Conservation (phyloP, 2,329 filamentous ascomycete genomes). For the Fusarium illudens region DNA sequence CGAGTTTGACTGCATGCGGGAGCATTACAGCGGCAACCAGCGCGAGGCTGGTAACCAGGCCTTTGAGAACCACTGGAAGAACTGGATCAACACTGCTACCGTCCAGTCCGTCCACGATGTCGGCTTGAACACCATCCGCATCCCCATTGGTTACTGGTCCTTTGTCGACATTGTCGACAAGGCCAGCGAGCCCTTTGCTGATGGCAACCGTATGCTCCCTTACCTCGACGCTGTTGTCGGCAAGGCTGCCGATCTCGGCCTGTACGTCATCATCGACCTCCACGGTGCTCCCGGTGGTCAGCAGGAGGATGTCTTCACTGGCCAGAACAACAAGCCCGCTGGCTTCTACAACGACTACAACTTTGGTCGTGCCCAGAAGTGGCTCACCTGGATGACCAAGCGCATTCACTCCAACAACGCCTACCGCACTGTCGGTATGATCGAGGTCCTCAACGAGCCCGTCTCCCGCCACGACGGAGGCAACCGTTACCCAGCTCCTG, state of each 20-base stretch:
- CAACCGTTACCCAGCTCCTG: constrained; percentile 23
- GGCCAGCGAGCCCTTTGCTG: constrained; percentile 25
- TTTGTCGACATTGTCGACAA: constrained; percentile 26
- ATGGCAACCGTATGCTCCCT: constrained; percentile 24
- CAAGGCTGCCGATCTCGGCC: constrained; percentile 23
- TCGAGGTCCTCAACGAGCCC: constrained; percentile 30
- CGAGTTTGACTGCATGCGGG: constrained; percentile 30
- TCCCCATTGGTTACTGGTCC: constrained; percentile 34
- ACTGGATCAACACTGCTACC: constrained; percentile 28
- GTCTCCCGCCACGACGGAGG: constrained; percentile 17
- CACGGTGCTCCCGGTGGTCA: constrained; percentile 29
- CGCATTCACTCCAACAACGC: constrained; percentile 24
- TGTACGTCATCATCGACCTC: constrained; percentile 33
- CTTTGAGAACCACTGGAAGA: constrained; percentile 26
- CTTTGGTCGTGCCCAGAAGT: constrained; percentile 29
- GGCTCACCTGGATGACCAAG: constrained; percentile 30
- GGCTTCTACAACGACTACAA: constrained; percentile 29
- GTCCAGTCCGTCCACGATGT: constrained; percentile 33
- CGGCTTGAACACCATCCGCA: constrained; percentile 28
- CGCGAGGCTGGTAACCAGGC: constrained; percentile 21
- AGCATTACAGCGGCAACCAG: constrained; percentile 18
- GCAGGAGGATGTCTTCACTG: constrained; percentile 29
- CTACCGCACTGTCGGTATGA: constrained; percentile 10
- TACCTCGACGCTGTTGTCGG: constrained; percentile 25
- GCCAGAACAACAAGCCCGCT: constrained; percentile 29